A percentile compares a stretch with the other conserved stretches of the same genome.
These are phyloP conservation scores for Debaryomyces psychrophilus DNA, from an alignment of 1,139 yeast species.

Conservation along the genomic window DNA sequence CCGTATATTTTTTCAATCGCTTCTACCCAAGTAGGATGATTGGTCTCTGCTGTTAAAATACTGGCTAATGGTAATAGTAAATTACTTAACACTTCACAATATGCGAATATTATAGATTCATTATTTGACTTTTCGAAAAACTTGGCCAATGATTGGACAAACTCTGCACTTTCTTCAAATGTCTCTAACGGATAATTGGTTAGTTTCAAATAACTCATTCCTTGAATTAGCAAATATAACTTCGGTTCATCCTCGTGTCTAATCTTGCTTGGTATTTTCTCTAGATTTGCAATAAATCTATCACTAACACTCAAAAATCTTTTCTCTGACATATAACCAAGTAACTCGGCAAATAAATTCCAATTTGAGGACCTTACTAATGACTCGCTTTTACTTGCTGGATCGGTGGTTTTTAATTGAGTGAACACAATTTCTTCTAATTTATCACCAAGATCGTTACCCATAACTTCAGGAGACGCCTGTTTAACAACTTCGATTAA, in stretches of 20 bases:
- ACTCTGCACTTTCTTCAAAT: constrained; percentile 92
- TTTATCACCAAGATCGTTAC: constrained; percentile 79
- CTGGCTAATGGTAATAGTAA: constrained; percentile 84
- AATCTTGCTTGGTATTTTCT: constrained; percentile 65
- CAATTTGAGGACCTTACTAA: constrained; percentile 87
- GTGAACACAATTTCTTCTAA: constrained; percentile 92
- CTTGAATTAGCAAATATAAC: constrained; percentile 76
- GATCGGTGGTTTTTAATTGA: constrained; percentile 87
- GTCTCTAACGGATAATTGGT: constrained; percentile 85
- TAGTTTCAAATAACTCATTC: constrained; percentile 83
- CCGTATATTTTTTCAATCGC: constrained; percentile 68
- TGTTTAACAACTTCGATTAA: constrained; percentile 91
- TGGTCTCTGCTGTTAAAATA: constrained; percentile 87
- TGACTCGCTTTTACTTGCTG: constrained; percentile 61
- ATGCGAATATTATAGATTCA: constrained; percentile 68
- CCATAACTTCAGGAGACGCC: constrained; percentile 70
- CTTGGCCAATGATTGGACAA: constrained; percentile 80
- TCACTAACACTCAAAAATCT: constrained; percentile 89
- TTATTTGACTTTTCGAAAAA: constrained; percentile 72
- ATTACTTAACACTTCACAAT: constrained; percentile 79
- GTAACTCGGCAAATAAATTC: constrained; percentile 85
- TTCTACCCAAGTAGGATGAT: constrained; percentile 93
- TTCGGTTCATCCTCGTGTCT: constrained; percentile 67
- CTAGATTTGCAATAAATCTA: constrained; percentile 89
- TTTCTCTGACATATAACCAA: constrained; percentile 88